Conservation (phyloP, 2,329 filamentous ascomycete species). For the Graphilbum sp. region DNA sequence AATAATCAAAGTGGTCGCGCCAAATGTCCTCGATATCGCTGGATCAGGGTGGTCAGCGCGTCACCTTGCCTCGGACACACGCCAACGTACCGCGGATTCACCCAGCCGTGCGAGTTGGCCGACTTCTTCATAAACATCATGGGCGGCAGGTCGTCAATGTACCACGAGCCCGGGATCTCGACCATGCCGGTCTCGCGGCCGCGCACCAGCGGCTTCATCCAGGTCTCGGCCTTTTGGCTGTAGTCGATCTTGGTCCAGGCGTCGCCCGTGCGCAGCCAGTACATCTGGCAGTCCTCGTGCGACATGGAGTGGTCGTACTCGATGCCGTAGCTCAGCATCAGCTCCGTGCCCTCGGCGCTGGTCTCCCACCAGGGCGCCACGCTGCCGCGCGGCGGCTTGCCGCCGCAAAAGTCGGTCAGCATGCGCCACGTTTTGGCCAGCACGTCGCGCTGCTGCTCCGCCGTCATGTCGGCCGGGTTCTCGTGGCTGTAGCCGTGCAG, state of each 20-base stretch:
- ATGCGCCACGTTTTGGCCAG: slow-evolving; percentile 58
- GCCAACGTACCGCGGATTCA: slow-evolving; percentile 25
- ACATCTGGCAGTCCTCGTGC: slow-evolving; percentile 48
- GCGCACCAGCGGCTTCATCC: slow-evolving; percentile 49
- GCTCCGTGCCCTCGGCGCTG: slow-evolving; percentile 47
- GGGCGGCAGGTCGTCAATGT: slow-evolving; percentile 46
- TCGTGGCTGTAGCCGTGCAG: slow-evolving; percentile 23
- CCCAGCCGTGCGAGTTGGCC: slow-evolving; percentile 47
- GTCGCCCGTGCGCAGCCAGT: slow-evolving; percentile 47
- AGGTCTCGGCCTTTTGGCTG: slow-evolving; percentile 39
- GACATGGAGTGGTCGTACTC: slow-evolving; percentile 55
- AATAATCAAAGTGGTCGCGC: slow-evolving; percentile 55
- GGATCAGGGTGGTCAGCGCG: too few relatives aligned
- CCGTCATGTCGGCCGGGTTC: slow-evolving; percentile 35
- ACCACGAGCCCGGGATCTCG: slow-evolving; percentile 51
- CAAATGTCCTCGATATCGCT: slow-evolving; percentile 42
- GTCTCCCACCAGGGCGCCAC: slow-evolving; percentile 66
- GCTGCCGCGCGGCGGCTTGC: slow-evolving; percentile 54
- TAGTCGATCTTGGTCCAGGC: slow-evolving; percentile 55
- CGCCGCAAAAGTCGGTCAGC: slow-evolving; percentile 52
- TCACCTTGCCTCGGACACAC: too few relatives aligned
- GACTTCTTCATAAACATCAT: slow-evolving; percentile 60
- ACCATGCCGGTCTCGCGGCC: slow-evolving; percentile 46
- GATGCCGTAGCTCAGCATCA: slow-evolving; percentile 49
- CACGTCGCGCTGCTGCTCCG: slow-evolving; percentile 61